Evolutionary conservation across 495 filamentous ascomycete species (phyloP), one percentile per base, ranked within the genome.

Genomic region (Daldinia vernicosa): DNA sequence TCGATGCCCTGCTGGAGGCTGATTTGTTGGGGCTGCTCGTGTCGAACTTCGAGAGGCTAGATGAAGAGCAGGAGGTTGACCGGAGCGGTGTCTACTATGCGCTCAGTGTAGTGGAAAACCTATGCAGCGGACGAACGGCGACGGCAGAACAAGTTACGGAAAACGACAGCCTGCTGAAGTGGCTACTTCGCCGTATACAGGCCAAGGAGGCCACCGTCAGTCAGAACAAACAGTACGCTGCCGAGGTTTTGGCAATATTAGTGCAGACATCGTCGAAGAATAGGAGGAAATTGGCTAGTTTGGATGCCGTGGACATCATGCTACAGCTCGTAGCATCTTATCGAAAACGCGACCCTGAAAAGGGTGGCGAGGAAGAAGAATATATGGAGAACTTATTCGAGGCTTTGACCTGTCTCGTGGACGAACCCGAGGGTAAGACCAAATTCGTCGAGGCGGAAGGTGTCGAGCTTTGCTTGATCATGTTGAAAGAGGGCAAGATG

Each of bases 151-250:
- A 83, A 53, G 88, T 98, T 54, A 91, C 89, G 11, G 79, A 84
- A 54, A 87, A 93, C 58, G 87, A 88, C 0, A 81, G 81, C 6
- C 75, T 97, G 6, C 77, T 98, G 8, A 81, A 84, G 27, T 97
- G 92, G 92, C 85, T 98, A 7, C 80, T 97, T 15, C 81, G 84
- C 26, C 87, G 96, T 19, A 80, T 76, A 40, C 76, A 76, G 57
- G 57, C 43, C n/a, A 63, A 57, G 27, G 82, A 85, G 65, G 59
- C 54, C 12, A 70, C 75, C 2, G 78, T 86, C 7, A 82, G 84
- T 26, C 95, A 99, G 79, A 99, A 99, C 78, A 97, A 94, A 76
- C 95, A 97, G 77, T 99, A 98, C 74, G 87, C 93, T 0, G 93
- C 95, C 8, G 95, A 99, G 79, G 85, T 98, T 14, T 82, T 99